Percentiles rank a stretch among this genome's conserved stretches.
Conservation (phyloP, 805 yeast genomes). For the Schizosaccharomyces pombe region DNA sequence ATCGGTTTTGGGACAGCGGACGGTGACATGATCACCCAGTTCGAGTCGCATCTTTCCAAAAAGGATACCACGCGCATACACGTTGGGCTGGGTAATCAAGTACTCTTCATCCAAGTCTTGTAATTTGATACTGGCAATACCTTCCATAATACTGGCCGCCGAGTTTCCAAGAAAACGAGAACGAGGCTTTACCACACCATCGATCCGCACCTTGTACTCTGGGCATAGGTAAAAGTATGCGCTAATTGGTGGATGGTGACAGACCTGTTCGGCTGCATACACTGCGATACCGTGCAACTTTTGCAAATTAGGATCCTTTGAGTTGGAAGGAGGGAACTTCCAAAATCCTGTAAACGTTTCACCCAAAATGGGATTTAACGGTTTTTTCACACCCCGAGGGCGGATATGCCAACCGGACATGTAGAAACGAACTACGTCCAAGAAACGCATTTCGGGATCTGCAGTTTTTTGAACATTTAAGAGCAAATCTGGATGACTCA, state of each 20-base stretch:
- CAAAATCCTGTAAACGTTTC: slow-evolving; percentile 80
- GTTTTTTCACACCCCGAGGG: slow-evolving; percentile 66
- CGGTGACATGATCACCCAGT: slow-evolving; percentile 73
- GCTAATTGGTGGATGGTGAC: slow-evolving; percentile 96
- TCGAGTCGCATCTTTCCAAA: slow-evolving; percentile 80
- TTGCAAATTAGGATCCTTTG: not conserved
- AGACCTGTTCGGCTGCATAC: slow-evolving; percentile 80
- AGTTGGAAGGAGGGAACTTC: slow-evolving; percentile 47
- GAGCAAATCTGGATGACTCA: slow-evolving; percentile 50
- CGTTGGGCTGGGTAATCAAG: slow-evolving; percentile 79
- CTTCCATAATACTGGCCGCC: slow-evolving; percentile 94
- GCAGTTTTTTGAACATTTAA: slow-evolving; percentile 37
- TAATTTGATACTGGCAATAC: slow-evolving; percentile 44
- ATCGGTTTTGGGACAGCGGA: slow-evolving; percentile 36
- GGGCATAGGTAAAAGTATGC: slow-evolving; percentile 80
- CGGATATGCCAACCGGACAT: slow-evolving; percentile 88
- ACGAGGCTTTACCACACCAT: slow-evolving; percentile 70
- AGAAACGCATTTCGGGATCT: slow-evolving; percentile 45
- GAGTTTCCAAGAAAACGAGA: slow-evolving; percentile 84
- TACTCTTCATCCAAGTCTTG: slow-evolving; percentile 46
- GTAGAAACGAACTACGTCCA: slow-evolving; percentile 32
- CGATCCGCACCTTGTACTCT: slow-evolving; percentile 54
- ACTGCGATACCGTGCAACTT: slow-evolving; percentile 29
- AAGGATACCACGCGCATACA: slow-evolving; percentile 80
- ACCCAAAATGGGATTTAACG: slow-evolving; percentile 82